Evolutionary conservation across 1,284 basidiomycete genomes (phyloP), one percentile per base, ranked within the genome.

Genomic region (Heterobasidion irregulare): DNA sequence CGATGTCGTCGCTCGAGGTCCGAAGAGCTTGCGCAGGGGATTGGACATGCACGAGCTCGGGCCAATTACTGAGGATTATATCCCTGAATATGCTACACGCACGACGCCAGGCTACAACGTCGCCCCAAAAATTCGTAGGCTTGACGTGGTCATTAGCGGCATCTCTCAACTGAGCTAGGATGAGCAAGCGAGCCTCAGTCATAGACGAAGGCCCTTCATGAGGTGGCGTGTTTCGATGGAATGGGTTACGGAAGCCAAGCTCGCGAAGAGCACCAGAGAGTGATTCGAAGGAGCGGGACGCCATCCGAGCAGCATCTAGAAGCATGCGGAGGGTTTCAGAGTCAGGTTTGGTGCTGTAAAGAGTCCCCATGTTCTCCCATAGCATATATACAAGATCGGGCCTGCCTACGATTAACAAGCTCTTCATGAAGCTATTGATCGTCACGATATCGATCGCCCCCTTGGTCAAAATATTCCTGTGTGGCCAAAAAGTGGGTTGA

Each of bases 331-430:
- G 74, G 34, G 83, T 79, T 47, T 69, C 65, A 2, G 72, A 65
- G 55, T 85, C 78, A 0, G 84, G 85, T 1, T 68, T 62, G 0
- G 84, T 70, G 8, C 69, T 73, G 64, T 84, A 91, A 4, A 86
- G 62, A 0, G 65, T 56, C 1, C 70, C 68, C 68, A 87, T 76
- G 15, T 77, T 63, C 18, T 82, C 80, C 81, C 84, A 91, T 7
- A 90, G 61, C 46, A 70, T 70, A 63, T 84, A 85, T 2, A 84
- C 75, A 2, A 76, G 66, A 59, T 85, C 83, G 0, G 83, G 84
- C 4, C 83, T 75, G 13, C 72, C 70, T 15, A 72, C 70, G 19
- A 73, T 74, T 32, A 72, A 72, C n/a, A 82, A 68, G 3, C 74
- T 63, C 7, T 72, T 66, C 70, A 90, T 75, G 61, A 84, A 77